A percentile compares a stretch with the other conserved stretches of the same genome.
Evolutionary conservation across 768 basidiomycete species (phyloP).

Genomic region (Hygrophorus russula): DNA sequence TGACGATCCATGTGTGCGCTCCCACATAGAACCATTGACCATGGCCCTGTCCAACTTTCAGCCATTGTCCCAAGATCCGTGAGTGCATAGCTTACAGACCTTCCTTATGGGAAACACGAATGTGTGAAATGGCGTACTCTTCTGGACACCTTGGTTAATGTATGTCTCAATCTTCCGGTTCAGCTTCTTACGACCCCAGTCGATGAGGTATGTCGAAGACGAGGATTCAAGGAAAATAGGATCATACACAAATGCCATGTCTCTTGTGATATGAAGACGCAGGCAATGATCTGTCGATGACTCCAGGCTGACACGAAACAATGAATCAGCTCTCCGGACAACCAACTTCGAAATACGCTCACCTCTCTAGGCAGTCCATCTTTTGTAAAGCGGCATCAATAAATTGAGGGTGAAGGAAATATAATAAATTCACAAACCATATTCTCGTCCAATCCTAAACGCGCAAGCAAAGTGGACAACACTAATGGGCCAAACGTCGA

Average conservation of each 20-base stretch:
- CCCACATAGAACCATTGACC: slow-evolving; percentile 39
- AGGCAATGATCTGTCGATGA: slow-evolving; percentile 29
- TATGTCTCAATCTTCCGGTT: slow-evolving; percentile 24
- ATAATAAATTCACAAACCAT: not conserved
- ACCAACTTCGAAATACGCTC: slow-evolving; percentile 1
- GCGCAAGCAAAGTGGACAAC: slow-evolving; percentile 7
- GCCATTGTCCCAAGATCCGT: slow-evolving; percentile 1
- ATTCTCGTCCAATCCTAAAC: slow-evolving; percentile 11
- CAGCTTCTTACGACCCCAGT: slow-evolving; percentile 32
- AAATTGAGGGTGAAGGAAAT: not conserved
- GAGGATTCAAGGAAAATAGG: slow-evolving; percentile 43
- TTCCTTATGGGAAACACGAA: slow-evolving; percentile 37
- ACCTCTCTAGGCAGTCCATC: slow-evolving; percentile 14
- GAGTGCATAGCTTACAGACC: slow-evolving; percentile 18
- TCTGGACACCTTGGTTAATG: slow-evolving; percentile 16
- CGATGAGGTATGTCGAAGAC: slow-evolving; percentile 33
- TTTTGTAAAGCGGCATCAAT: not conserved
- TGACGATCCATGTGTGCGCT: slow-evolving; percentile 30
- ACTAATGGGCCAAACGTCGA: slow-evolving; percentile 21
- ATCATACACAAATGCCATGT: slow-evolving; percentile 41
- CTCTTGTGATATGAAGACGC: slow-evolving; percentile 25
- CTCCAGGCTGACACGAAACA: slow-evolving; percentile 18
- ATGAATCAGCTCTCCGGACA: not conserved
- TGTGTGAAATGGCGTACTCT: slow-evolving; percentile 29
- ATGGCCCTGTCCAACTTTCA: slow-evolving; percentile 10